Conservation (phyloP, 1,284 basidiomycete genomes). For the Ceratobasidium sp. region DNA sequence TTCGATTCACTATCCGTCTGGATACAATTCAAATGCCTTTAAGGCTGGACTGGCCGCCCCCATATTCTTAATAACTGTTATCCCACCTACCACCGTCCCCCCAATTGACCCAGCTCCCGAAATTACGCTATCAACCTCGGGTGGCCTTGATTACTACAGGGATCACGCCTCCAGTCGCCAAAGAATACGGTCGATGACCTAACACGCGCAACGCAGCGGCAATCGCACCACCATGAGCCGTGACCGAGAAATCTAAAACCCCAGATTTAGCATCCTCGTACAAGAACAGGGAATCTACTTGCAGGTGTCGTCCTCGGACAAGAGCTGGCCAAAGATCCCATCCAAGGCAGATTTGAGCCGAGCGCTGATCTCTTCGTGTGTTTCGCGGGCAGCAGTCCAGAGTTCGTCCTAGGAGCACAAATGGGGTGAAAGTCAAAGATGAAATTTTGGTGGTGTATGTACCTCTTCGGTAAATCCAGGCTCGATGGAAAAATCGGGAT, state of each 20-base stretch:
- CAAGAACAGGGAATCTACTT: conserved; percentile 50
- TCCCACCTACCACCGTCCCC: not conserved
- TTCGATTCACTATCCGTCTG: not conserved
- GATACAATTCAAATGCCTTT: not conserved
- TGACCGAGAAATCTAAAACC: conserved; percentile 68
- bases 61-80: not conserved
- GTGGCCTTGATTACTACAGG: conserved; percentile 23
- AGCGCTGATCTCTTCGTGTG: conserved; percentile 63
- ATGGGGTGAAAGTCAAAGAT: not conserved
- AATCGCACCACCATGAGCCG: conserved; percentile 71
- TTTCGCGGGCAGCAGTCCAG: conserved; percentile 76
- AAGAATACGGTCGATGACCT: conserved; percentile 58
- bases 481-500: conserved; percentile 74
- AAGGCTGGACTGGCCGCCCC: not conserved
- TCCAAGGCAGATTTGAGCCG: conserved; percentile 68
- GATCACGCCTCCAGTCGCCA: conserved; percentile 67
- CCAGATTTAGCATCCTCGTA: not conserved
- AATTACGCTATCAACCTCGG: not conserved
- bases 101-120: too few species aligned
- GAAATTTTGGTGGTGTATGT: not conserved
- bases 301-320: conserved; percentile 62
- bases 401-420: conserved; percentile 62
- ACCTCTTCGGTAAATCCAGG: conserved; percentile 70
- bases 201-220: conserved; percentile 63
- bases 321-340: conserved; percentile 62